phyloP scores from a whole-genome alignment of 192 early-diverging fungal genomes.

The Podochytrium sp. region DNA sequence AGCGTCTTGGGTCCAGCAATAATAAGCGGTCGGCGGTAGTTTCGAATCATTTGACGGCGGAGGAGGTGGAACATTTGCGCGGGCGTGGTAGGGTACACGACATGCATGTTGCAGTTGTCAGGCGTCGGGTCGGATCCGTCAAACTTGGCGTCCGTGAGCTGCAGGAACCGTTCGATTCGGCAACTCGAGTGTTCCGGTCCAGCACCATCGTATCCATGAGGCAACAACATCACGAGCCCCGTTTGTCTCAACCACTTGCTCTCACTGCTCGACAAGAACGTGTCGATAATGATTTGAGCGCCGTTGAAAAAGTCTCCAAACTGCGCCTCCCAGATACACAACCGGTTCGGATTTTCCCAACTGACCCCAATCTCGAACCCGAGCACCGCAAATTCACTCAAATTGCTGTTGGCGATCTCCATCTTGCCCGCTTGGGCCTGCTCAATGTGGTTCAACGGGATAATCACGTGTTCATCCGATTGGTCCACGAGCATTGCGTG shows the following conservation, averaged over 20 bases:
- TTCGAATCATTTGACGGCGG: slow-evolving; percentile 87
- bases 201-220: slow-evolving; percentile 94
- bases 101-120: slow-evolving; percentile 90
- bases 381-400: slow-evolving; percentile 94
- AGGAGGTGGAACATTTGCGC: slow-evolving; percentile 96
- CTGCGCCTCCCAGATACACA: slow-evolving; percentile 98
- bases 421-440: slow-evolving; percentile 57
- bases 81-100: slow-evolving; percentile 87
- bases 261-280: slow-evolving; percentile 85
- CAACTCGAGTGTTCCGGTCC: slow-evolving; percentile 94
- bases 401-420: slow-evolving; percentile 88
- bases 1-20: slow-evolving; percentile 66
- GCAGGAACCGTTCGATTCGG: slow-evolving; percentile 93
- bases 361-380: slow-evolving; percentile 97
- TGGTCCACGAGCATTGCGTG: slow-evolving; percentile 97
- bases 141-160: slow-evolving; percentile 80
- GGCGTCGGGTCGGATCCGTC: slow-evolving; percentile 55
- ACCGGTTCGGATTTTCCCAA: slow-evolving; percentile 80
- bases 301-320: slow-evolving; percentile 99
- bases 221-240: slow-evolving; percentile 89
- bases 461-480: slow-evolving; percentile 79
- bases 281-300: slow-evolving; percentile 87
- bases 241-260: slow-evolving; percentile 94
- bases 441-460: slow-evolving; percentile 76
- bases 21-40: slow-evolving; percentile 94